A percentile compares a stretch with the other conserved stretches of the same genome.
Evolutionary conservation across 2,329 filamentous ascomycete species (phyloP).

Genomic region (Venturia nashicola): DNA sequence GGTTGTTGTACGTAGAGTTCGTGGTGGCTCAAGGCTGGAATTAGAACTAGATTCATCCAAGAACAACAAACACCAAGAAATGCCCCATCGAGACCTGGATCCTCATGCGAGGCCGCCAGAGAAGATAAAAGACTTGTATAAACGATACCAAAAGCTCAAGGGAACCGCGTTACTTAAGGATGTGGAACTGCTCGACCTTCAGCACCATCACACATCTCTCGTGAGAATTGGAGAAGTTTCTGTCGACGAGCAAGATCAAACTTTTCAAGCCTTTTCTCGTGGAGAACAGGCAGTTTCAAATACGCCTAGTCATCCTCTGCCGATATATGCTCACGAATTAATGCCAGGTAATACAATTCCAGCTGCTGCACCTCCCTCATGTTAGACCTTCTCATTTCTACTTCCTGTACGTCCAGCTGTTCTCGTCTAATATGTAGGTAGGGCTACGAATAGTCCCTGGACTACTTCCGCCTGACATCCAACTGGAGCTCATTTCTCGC

Average conservation of each 20-base stretch:
- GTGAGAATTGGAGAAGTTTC: conserved; percentile 15
- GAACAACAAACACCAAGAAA: neutral
- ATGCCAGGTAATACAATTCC: conserved; percentile 49
- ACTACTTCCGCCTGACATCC: conserved; percentile 57
- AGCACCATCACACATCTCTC: conserved; percentile 17
- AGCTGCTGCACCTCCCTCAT: neutral
- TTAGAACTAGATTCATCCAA: neutral
- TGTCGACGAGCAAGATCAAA: conserved; percentile 18
- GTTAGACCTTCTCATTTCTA: neutral
- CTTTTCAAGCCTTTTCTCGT: neutral
- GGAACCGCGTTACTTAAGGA: conserved; percentile 36
- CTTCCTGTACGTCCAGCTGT: neutral
- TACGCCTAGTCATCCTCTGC: neutral
- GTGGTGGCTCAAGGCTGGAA: neutral
- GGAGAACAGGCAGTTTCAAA: conserved; percentile 1
- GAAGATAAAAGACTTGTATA: conserved; percentile 59
- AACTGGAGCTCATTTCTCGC: conserved; percentile 56
- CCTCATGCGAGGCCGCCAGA: conserved; percentile 68
- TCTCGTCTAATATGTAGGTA: conserved; percentile 26
- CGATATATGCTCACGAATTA: conserved; percentile 49
- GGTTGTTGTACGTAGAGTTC: neutral
- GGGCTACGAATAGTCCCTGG: conserved; percentile 69
- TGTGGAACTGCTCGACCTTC: conserved; percentile 29
- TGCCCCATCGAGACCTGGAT: conserved; percentile 39
- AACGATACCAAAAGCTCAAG: conserved; percentile 54